A percentile compares a stretch with the other conserved stretches of the same genome.
Evolutionary conservation across 495 filamentous ascomycete genomes (phyloP).

Genomic region (Aspergillus affinis): DNA sequence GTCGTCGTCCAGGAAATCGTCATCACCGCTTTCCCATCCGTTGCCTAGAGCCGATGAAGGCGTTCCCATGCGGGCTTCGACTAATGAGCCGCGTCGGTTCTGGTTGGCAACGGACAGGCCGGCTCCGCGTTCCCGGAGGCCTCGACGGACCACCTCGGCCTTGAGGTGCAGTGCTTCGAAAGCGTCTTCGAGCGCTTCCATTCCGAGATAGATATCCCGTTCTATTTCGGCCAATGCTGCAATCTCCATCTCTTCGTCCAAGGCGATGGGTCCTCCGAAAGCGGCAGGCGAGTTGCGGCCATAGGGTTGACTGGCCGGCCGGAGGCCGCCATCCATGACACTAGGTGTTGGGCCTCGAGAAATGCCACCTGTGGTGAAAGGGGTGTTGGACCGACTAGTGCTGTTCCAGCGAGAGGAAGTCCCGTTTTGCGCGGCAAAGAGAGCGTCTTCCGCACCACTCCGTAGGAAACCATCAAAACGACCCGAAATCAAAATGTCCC

Average conservation of each 20-base stretch:
- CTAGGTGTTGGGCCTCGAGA: conserved; percentile 42
- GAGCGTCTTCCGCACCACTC: conserved; percentile 75
- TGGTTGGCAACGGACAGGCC: conserved; percentile 78
- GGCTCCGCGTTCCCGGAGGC: conserved; percentile 75
- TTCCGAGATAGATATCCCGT: conserved; percentile 85
- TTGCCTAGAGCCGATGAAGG: conserved; percentile 46
- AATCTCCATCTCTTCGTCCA: conserved; percentile 95
- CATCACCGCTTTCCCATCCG: conserved; percentile 53
- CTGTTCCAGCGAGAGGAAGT: conserved; percentile 30
- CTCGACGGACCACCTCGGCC: conserved; percentile 77
- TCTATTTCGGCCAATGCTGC: conserved; percentile 86
- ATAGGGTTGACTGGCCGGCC: conserved; percentile 40
- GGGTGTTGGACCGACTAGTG: conserved; percentile 46
- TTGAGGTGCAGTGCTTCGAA: conserved; percentile 88
- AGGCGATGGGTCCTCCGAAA: conserved; percentile 66
- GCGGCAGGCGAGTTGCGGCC: conserved; percentile 36
- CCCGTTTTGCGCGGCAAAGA: conserved; percentile 27
- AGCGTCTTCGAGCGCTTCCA: conserved; percentile 93
- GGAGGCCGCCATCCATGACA: conserved; percentile 37
- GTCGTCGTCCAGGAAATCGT: conserved; percentile 57
- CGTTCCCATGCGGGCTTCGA: conserved; percentile 57
- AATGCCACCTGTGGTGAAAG: conserved; percentile 40
- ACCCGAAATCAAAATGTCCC: conserved; percentile 94
- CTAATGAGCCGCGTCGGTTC: conserved; percentile 56
- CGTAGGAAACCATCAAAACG: conserved; percentile 97